A percentile compares a stretch with the other conserved stretches of the same genome.
Evolutionary conservation across 2,329 filamentous ascomycete genomes (phyloP).

Genomic region (Fonsecaea monophora): DNA sequence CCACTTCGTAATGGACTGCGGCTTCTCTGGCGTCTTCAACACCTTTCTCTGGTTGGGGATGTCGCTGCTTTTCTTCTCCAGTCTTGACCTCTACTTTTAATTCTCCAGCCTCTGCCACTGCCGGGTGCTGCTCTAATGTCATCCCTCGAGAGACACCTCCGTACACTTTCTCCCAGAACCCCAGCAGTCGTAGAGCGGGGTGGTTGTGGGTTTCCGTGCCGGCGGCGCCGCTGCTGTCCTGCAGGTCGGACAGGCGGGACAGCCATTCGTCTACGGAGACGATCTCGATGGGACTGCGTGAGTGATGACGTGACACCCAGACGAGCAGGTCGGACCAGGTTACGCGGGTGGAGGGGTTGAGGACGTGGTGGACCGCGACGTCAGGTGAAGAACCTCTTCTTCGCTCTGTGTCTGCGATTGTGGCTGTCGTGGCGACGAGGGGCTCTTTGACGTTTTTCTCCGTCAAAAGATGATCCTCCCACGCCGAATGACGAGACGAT

Average conservation of each 20-base stretch:
- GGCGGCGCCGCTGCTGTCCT: slow-evolving; percentile 29
- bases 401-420: background rate
- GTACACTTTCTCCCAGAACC: slow-evolving; percentile 58
- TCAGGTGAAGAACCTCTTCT: background rate
- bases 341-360: slow-evolving; percentile 52
- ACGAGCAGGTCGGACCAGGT: slow-evolving; percentile 22
- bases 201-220: slow-evolving; percentile 51
- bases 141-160: background rate
- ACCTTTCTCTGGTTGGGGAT: background rate
- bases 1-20: slow-evolving; percentile 19
- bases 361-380: slow-evolving; percentile 55
- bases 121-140: background rate
- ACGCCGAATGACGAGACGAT: background rate
- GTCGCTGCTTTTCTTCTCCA: background rate
- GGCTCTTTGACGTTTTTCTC: background rate
- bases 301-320: slow-evolving; percentile 6
- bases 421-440: background rate
- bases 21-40: background rate
- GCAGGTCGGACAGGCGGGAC: slow-evolving; percentile 46
- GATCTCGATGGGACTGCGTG: slow-evolving; percentile 43
- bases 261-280: slow-evolving; percentile 54
- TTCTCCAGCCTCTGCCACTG: background rate
- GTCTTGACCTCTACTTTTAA: background rate
- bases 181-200: slow-evolving; percentile 56
- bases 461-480: too few species aligned